phyloP scores from a whole-genome alignment of 768 basidiomycete species.

The Cantharellus anzutake region DNA sequence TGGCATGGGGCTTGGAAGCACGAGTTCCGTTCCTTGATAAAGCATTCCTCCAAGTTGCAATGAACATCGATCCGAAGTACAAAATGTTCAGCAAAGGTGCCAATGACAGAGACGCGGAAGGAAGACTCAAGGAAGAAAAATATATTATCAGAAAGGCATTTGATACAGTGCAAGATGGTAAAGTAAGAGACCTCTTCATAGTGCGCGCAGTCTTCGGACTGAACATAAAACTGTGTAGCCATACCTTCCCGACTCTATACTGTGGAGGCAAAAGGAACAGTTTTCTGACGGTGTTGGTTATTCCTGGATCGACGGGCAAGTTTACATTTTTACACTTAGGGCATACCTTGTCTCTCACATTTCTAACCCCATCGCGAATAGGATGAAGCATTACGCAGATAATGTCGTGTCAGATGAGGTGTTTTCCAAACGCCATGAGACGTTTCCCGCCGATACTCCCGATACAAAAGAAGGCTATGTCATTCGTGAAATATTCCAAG shows the following conservation, averaged over 20 bases:
- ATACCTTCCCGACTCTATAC: constrained; percentile 82
- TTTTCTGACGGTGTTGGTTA: constrained; percentile 98
- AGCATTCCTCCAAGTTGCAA: constrained; percentile 79
- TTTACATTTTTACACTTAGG: background rate
- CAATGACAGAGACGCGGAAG: constrained; percentile 67
- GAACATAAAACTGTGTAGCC: constrained; percentile 27
- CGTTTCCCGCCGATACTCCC: constrained; percentile 66
- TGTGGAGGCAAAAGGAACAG: constrained; percentile 99
- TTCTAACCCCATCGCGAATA: constrained; percentile 14
- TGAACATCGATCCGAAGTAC: constrained; percentile 73
- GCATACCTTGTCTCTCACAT: background rate
- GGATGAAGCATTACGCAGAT: constrained; percentile 80
- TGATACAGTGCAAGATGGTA: constrained; percentile 64
- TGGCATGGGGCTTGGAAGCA: constrained; percentile 99
- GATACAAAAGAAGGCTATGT: constrained; percentile 95
- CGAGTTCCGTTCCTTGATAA: constrained; percentile 99
- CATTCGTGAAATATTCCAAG: constrained; percentile 82
- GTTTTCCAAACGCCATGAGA: constrained; percentile 48
- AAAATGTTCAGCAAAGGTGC: constrained; percentile 83
- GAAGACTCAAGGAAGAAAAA: constrained; percentile 90
- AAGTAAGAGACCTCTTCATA: constrained; percentile 21
- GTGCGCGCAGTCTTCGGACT: background rate
- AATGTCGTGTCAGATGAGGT: constrained; percentile 59
- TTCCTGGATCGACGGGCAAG: constrained; percentile 94
- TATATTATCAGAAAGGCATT: constrained; percentile 95